phyloP scores from a whole-genome alignment of 73 alveolate genomes.

The Tetrahymena thermophila region DNA sequence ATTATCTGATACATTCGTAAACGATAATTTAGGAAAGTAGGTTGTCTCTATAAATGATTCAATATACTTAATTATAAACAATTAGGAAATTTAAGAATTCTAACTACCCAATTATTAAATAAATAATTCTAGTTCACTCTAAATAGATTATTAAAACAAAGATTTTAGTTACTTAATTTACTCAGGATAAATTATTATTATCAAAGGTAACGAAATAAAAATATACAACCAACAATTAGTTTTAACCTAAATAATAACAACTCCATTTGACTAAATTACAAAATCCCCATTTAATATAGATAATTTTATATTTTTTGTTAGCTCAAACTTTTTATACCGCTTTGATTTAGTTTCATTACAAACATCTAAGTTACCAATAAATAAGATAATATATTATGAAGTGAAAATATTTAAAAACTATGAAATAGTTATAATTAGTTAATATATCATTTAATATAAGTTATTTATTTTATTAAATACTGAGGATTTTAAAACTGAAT shows the following conservation, averaged over 20 bases:
- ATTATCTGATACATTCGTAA: background rate
- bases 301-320: too few species aligned
- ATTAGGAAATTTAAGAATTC: background rate
- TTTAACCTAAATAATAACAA: background rate
- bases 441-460: too few species aligned
- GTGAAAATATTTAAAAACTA: background rate
- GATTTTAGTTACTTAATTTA: background rate
- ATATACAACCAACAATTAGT: too few species aligned
- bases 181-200: background rate
- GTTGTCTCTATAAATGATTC: background rate
- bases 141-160: background rate
- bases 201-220: background rate
- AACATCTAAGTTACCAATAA: background rate
- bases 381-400: background rate
- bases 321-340: too few species aligned
- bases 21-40: background rate
- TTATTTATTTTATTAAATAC: background rate
- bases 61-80: background rate
- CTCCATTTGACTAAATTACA: background rate
- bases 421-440: too few species aligned
- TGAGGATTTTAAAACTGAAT: background rate
- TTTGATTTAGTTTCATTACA: background rate
- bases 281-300: background rate
- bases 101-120: background rate
- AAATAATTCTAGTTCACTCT: background rate